Conservation (phyloP, 306 rosid genomes). For the Clitoria ternatea region DNA sequence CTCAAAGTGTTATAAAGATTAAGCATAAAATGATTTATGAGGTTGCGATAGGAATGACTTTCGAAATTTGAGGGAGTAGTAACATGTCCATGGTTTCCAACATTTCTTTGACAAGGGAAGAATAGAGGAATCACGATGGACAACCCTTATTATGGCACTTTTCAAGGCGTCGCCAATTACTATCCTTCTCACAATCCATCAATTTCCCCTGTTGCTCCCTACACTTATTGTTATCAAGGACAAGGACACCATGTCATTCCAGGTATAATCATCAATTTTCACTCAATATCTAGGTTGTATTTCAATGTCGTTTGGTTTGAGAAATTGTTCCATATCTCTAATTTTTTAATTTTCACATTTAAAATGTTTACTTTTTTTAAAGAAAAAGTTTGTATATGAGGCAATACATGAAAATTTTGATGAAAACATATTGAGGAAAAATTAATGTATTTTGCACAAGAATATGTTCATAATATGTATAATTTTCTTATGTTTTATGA, state of each 20-base stretch:
- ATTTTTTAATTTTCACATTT: too few relatives aligned
- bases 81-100: neutral
- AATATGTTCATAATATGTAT: neutral
- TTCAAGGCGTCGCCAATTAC: conserved; percentile 82
- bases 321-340: too few relatives aligned
- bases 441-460: neutral
- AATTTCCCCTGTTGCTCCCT: conserved; percentile 20
- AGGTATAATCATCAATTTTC: conserved; percentile 18
- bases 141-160: conserved; percentile 66
- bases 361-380: too few relatives aligned
- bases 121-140: conserved; percentile 29
- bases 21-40: neutral
- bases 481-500: neutral
- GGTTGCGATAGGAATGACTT: neutral
- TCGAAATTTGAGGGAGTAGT: neutral
- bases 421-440: too few relatives aligned
- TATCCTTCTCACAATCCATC: conserved; percentile 41
- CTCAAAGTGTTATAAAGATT: neutral
- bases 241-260: conserved; percentile 47
- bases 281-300: neutral
- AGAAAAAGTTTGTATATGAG: too few relatives aligned
- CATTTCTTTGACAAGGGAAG: conserved; percentile 37
- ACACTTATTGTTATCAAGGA: conserved; percentile 36
- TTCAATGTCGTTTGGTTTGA: too few relatives aligned
- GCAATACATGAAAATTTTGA: too few relatives aligned